These are phyloP conservation scores for Chalciporus piperatus DNA, from an alignment of 768 basidiomycete species.

Conservation along the genomic window DNA sequence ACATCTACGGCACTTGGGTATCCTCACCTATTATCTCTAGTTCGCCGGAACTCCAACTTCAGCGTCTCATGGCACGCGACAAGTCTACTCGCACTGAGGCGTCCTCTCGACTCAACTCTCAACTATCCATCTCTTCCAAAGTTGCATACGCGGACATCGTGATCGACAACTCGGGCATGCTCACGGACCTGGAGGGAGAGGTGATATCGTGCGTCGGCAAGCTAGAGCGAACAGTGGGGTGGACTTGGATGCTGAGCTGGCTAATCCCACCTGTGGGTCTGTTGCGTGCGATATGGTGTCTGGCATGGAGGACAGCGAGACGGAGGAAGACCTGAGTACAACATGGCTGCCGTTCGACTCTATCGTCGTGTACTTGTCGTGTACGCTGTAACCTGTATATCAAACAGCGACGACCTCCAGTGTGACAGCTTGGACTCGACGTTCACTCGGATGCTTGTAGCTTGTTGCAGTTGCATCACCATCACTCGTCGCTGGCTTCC, in stretches of 20 bases:
- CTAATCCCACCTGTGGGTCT: slow-evolving; percentile 54
- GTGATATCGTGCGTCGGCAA: slow-evolving; percentile 39
- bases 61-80: slow-evolving; percentile 79
- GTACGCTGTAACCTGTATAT: no score
- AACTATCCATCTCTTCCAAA: slow-evolving; percentile 78
- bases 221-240: slow-evolving; percentile 47
- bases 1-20: neutral
- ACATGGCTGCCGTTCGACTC: no score
- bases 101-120: slow-evolving; percentile 68
- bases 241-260: slow-evolving; percentile 64
- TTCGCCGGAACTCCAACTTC: slow-evolving; percentile 78
- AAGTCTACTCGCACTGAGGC: slow-evolving; percentile 65
- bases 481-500: neutral
- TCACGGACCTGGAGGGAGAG: slow-evolving; percentile 58
- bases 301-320: slow-evolving; percentile 35
- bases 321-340: slow-evolving; percentile 11
- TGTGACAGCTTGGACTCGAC: no score
- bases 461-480: neutral
- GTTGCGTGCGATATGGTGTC: slow-evolving; percentile 41
- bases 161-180: slow-evolving; percentile 84
- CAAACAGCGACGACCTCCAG: no score
- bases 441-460: slow-evolving; percentile 1
- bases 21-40: slow-evolving; percentile 37
- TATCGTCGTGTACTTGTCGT: no score
- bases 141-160: slow-evolving; percentile 81